Base-by-base conservation (phyloP, 2,329 filamentous ascomycete genomes). In the Verticillium tricorpus region DNA sequence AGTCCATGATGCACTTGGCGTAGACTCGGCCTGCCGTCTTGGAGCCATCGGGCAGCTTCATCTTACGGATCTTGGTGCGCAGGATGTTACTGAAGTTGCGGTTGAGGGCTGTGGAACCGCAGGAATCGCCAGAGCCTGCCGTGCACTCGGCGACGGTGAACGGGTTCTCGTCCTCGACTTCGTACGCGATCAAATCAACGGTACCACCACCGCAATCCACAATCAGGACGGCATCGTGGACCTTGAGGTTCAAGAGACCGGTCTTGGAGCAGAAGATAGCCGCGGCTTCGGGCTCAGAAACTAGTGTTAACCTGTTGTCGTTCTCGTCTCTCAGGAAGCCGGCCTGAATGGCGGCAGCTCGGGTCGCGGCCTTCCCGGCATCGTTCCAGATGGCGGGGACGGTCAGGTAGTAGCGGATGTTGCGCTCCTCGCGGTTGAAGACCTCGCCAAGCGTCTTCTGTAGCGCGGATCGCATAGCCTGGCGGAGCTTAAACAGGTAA, bases 351-450 rank as follows among this genome's bases (percentile, higher is more conserved):
- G 95, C 95, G 28, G 95, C 95, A 17, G 93, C 92, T 79, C 95
- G 88, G 15, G 95, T 98, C 45, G 95, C 95, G 62, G 95, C 95
- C 80, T 99, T 99, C 69, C 93, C 95, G 56, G 95, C 94, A 79
- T 98, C 95, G 76, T 98, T 98, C 95, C 95, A 98, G 69, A 99
- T 98, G 69, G 95, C 95, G 22, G 95, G 95, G n/a, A 99, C 95
- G 2, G 95, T 99, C 69, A 99, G 82, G 76, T 97, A 98, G 78
- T 98, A 98, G 69, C 92, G 87, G 70, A 98, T 99, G 76, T 98
- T 98, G 71, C 94, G 90, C 81, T 98, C 95, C 80, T 98, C 95
- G 76, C 95, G 85, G 78, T 96, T 97, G 78, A 98, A 99, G 1
- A 99, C 95, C 74, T 98, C 95, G 60, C 95, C 95, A 34, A 98